Evolutionary conservation across 2,329 filamentous ascomycete genomes (phyloP).

Genomic region (Coniochaeta ligniaria): DNA sequence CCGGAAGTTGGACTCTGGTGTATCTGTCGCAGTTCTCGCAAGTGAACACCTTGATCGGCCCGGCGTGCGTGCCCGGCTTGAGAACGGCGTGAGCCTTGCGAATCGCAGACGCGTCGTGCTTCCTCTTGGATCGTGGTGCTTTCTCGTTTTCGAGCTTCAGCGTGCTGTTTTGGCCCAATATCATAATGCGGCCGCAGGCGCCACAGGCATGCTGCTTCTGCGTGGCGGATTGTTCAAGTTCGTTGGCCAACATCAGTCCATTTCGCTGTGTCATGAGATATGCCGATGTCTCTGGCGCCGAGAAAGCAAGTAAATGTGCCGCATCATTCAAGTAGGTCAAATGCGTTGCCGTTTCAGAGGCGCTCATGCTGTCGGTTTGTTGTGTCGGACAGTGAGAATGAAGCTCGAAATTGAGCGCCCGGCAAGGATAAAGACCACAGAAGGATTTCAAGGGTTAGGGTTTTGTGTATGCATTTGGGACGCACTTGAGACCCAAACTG

Average conservation of each 20-base stretch:
- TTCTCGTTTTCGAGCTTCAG: conserved; percentile 29
- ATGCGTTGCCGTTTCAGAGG: conserved; percentile 16
- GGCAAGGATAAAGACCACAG: not conserved
- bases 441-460: not conserved
- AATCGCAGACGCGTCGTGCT: conserved; percentile 6
- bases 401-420: conserved; percentile 3
- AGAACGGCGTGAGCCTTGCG: not conserved
- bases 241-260: conserved; percentile 39
- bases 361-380: conserved; percentile 5
- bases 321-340: conserved; percentile 48
- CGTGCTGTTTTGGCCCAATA: conserved; percentile 38
- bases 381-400: conserved; percentile 3
- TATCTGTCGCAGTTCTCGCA: conserved; percentile 38
- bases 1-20: conserved; percentile 32
- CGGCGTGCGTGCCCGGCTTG: conserved; percentile 3
- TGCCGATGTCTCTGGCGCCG: conserved; percentile 50
- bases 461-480: not conserved
- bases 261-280: conserved; percentile 50
- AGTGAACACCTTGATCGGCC: conserved; percentile 30
- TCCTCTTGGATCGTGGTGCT: conserved; percentile 39
- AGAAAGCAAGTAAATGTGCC: conserved; percentile 45
- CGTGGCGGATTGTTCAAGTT: conserved; percentile 34
- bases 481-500: not conserved
- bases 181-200: conserved; percentile 54
- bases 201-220: conserved; percentile 49